Evolutionary conservation across 169 alveolate genomes (phyloP).

Genomic region (Cryptosporidium andersoni): DNA sequence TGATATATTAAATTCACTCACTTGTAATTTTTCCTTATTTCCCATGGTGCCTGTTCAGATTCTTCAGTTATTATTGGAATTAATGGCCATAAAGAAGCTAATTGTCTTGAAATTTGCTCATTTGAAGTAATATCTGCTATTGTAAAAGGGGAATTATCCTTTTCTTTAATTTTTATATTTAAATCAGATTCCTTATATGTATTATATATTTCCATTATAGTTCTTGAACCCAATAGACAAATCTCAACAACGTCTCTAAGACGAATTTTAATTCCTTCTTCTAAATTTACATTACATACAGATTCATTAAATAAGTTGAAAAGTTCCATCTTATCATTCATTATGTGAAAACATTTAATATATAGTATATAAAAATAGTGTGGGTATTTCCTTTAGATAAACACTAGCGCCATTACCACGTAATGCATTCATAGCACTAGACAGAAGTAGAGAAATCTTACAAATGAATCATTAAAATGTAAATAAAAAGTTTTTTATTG

Average conservation of each 20-base stretch:
- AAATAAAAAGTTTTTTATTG: background rate
- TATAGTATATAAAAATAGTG: background rate
- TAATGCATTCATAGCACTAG: background rate
- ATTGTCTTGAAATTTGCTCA: constrained; percentile 54
- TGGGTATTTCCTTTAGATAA: background rate
- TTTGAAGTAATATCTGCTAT: constrained; percentile 64
- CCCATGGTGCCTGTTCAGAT: constrained; percentile 25
- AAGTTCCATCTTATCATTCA: background rate
- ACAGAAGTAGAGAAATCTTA: background rate
- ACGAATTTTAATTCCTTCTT: background rate
- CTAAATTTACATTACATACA: background rate
- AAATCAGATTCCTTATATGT: background rate
- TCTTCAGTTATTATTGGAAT: constrained; percentile 74
- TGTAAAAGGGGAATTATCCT: constrained; percentile 63
- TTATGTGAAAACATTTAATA: background rate
- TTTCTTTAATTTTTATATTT: constrained; percentile 13
- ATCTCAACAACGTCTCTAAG: constrained; percentile 50
- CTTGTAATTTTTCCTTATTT: constrained; percentile 26
- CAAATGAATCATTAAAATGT: background rate
- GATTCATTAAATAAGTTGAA: constrained; percentile 12
- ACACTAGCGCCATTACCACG: background rate
- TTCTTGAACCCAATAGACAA: constrained; percentile 33
- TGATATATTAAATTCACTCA: constrained; percentile 3
- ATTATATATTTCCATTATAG: constrained; percentile 55
- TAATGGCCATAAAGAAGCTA: constrained; percentile 52